Conservation (phyloP, 169 alveolate genomes). For the Plasmodium cynomolgi region DNA sequence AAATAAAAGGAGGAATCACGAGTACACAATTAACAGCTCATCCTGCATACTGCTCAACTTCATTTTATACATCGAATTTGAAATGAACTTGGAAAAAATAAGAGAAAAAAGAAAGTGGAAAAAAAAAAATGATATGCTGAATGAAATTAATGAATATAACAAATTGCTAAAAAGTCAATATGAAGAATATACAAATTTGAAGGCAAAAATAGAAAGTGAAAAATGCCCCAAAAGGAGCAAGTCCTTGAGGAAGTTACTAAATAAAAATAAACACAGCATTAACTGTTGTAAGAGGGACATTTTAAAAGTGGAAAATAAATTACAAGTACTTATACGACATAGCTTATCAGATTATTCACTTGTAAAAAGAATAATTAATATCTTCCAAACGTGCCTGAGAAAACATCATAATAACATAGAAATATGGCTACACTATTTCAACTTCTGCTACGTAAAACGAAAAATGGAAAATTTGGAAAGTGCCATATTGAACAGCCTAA, state of each 20-base stretch:
- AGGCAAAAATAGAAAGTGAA: constrained; percentile 14
- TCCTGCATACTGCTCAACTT: constrained; percentile 7
- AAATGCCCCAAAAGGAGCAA: constrained; percentile 15
- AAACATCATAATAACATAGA: constrained; percentile 51
- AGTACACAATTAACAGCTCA: constrained; percentile 46
- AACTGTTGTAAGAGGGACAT: constrained; percentile 20
- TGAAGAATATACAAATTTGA: not conserved
- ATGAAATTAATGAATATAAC: constrained; percentile 40
- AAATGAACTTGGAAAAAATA: constrained; percentile 42
- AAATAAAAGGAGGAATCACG: constrained; percentile 70
- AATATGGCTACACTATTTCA: constrained; percentile 62
- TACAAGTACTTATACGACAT: constrained; percentile 19
- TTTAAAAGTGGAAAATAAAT: constrained; percentile 42
- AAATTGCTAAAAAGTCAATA: constrained; percentile 24
- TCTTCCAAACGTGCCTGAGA: constrained; percentile 38
- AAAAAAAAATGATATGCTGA: constrained; percentile 20
- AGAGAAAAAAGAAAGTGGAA: constrained; percentile 40
- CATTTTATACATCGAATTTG: constrained; percentile 61
- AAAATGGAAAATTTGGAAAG: constrained; percentile 34
- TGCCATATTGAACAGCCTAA: constrained; percentile 44
- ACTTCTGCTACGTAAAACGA: constrained; percentile 26
- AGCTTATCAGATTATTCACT: constrained; percentile 46
- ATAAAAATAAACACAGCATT: constrained; percentile 21
- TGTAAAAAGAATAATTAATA: constrained; percentile 45
- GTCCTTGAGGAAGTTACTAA: constrained; percentile 4